Evolutionary conservation across 306 rosid species (phyloP).

Genomic region (Castanea sativa): DNA sequence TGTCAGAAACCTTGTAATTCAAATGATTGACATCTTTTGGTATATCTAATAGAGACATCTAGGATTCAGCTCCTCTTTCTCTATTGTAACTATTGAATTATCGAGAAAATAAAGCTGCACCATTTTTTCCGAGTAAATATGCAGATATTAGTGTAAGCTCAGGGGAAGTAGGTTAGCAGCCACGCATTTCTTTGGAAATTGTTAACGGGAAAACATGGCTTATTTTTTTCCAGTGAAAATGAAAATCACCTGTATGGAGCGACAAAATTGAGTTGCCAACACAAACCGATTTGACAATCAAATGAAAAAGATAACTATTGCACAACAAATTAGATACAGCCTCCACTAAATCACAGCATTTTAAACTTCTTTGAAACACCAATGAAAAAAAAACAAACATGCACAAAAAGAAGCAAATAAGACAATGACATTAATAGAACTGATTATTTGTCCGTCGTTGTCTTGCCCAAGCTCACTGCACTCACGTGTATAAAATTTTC

Average conservation of each 20-base stretch:
- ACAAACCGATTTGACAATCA: not conserved
- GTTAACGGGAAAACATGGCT: not conserved
- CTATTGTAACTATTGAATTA: too few relatives aligned
- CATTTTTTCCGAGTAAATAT: not conserved
- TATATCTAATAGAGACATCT: too few relatives aligned
- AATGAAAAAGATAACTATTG: not conserved
- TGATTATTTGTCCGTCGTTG: slow-evolving; percentile 11
- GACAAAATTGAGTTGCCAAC: not conserved
- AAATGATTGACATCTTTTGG: too few relatives aligned
- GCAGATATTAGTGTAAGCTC: not conserved
- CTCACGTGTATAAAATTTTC: slow-evolving; percentile 36
- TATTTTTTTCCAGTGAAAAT: not conserved
- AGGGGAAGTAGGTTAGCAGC: not conserved
- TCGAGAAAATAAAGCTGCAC: too few relatives aligned
- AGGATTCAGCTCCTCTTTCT: too few relatives aligned
- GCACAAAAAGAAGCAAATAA: slow-evolving; percentile 1
- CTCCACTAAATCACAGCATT: not conserved
- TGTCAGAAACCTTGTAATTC: too few relatives aligned
- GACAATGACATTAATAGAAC: not conserved
- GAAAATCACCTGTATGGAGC: not conserved
- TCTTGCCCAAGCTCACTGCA: slow-evolving; percentile 25
- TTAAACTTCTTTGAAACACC: not conserved
- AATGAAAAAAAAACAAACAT: not conserved
- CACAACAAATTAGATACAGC: not conserved
- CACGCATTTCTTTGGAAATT: not conserved